Conservation (phyloP, 2,329 filamentous ascomycete genomes). For the Alternaria ethzedia region DNA sequence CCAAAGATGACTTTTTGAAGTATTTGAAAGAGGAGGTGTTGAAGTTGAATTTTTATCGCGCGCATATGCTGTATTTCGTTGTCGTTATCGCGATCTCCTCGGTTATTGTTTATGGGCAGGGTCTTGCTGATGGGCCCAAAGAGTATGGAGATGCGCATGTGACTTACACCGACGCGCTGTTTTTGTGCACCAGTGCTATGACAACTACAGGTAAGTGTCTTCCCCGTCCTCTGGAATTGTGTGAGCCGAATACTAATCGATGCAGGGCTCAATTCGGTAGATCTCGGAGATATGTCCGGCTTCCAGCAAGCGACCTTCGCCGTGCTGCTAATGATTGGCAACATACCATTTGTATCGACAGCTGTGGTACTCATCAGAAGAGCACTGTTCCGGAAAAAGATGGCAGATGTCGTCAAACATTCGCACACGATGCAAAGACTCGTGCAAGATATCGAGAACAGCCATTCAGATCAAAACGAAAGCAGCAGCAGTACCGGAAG, state of each 20-base stretch:
- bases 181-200: constrained; percentile 39
- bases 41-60: constrained; percentile 30
- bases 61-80: constrained; percentile 42
- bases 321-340: constrained; percentile 36
- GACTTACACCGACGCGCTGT: constrained; percentile 37
- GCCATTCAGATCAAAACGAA: constrained; percentile 2
- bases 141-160: constrained; percentile 23
- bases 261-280: constrained; percentile 34
- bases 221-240: background rate
- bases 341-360: constrained; percentile 39
- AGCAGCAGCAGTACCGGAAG: constrained; percentile 12
- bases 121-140: constrained; percentile 29
- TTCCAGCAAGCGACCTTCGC: constrained; percentile 39
- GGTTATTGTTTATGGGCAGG: constrained; percentile 38
- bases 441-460: constrained; percentile 33
- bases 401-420: constrained; percentile 36
- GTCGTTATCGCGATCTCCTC: constrained; percentile 34
- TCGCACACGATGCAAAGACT: constrained; percentile 32
- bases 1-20: constrained; percentile 23
- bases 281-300: constrained; percentile 30
- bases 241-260: background rate
- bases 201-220: constrained; percentile 32
- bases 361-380: constrained; percentile 37
- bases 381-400: constrained; percentile 33
- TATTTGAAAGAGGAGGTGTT: constrained; percentile 26